A percentile compares a stretch with the other conserved stretches of the same genome.
phyloP scores from a whole-genome alignment of 2,329 filamentous ascomycete species.

The Microdochium bolleyi region DNA sequence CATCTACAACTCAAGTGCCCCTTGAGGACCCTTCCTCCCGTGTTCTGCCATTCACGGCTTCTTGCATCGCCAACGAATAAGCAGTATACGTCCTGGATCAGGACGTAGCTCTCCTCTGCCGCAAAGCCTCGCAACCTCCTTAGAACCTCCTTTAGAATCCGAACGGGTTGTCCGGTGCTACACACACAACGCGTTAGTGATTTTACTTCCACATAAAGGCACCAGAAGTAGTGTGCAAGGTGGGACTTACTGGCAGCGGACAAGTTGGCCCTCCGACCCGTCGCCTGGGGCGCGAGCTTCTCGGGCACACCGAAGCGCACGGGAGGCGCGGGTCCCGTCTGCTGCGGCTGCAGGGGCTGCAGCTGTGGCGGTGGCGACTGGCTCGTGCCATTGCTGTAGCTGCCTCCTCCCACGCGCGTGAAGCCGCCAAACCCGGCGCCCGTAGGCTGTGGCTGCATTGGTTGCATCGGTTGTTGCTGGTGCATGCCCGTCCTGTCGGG shows the following conservation, averaged over 20 bases:
- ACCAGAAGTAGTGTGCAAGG: too few species aligned
- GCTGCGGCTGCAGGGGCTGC: slow-evolving; percentile 63
- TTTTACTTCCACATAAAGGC: too few species aligned
- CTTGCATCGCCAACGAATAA: too few species aligned
- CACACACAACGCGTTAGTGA: slow-evolving; percentile 7
- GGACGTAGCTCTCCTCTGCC: too few species aligned
- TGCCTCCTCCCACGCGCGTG: slow-evolving; percentile 12
- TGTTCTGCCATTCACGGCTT: too few species aligned
- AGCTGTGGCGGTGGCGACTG: slow-evolving; percentile 48
- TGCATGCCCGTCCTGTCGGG: slow-evolving; percentile 50
- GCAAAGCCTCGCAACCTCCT: too few species aligned
- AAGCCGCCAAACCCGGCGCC: slow-evolving; percentile 34
- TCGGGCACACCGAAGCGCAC: slow-evolving; percentile 84
- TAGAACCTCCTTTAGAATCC: slow-evolving; percentile 36
- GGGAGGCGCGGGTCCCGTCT: slow-evolving; percentile 78
- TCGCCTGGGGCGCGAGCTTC: slow-evolving; percentile 77
- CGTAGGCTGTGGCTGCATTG: slow-evolving; percentile 39
- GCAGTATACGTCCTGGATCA: too few species aligned
- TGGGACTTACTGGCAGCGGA: slow-evolving; percentile 87
- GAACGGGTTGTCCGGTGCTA: slow-evolving; percentile 46
- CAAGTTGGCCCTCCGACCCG: slow-evolving; percentile 83
- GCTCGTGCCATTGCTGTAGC: slow-evolving; percentile 39
- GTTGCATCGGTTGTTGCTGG: slow-evolving; percentile 27
- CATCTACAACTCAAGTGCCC: too few species aligned
- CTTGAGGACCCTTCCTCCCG: too few species aligned